phyloP scores from a whole-genome alignment of 2,329 filamentous ascomycete genomes.

The Basipetospora sp. region DNA sequence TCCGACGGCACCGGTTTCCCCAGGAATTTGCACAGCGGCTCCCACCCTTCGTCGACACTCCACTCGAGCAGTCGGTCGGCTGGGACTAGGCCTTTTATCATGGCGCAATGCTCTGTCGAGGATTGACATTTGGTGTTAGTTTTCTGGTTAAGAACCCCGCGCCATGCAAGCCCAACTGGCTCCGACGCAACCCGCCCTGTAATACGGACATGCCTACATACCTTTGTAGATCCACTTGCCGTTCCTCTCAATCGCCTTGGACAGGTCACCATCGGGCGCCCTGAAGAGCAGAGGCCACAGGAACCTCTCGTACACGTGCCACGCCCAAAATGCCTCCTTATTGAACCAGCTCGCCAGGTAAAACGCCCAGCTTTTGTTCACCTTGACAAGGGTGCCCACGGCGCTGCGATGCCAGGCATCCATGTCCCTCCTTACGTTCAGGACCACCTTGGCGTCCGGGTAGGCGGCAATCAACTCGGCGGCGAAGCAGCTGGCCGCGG shows the following conservation, averaged over 20 bases:
- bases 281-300: conserved; percentile 17
- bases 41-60: conserved; percentile 21
- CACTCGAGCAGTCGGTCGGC: conserved; percentile 15
- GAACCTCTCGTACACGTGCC: conserved; percentile 17
- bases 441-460: conserved; percentile 33
- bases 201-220: conserved; percentile 9
- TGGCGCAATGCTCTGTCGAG: conserved; percentile 16
- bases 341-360: conserved; percentile 14
- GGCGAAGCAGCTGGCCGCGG: conserved; percentile 24
- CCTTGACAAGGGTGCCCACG: conserved; percentile 13
- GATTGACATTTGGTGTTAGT: not conserved
- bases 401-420: conserved; percentile 25
- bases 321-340: conserved; percentile 18
- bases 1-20: conserved; percentile 17
- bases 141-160: too few species aligned
- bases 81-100: conserved; percentile 18
- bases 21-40: conserved; percentile 21
- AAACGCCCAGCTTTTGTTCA: conserved; percentile 15
- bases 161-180: too few species aligned
- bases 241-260: conserved; percentile 13
- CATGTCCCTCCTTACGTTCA: conserved; percentile 24
- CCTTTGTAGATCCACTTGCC: conserved; percentile 16
- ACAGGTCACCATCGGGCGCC: conserved; percentile 15
- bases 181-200: not conserved
- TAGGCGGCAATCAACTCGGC: conserved; percentile 31